A percentile compares a stretch with the other conserved stretches of the same genome.
Conservation (phyloP, 805 yeast genomes). For the Hyphopichia homilentoma region DNA sequence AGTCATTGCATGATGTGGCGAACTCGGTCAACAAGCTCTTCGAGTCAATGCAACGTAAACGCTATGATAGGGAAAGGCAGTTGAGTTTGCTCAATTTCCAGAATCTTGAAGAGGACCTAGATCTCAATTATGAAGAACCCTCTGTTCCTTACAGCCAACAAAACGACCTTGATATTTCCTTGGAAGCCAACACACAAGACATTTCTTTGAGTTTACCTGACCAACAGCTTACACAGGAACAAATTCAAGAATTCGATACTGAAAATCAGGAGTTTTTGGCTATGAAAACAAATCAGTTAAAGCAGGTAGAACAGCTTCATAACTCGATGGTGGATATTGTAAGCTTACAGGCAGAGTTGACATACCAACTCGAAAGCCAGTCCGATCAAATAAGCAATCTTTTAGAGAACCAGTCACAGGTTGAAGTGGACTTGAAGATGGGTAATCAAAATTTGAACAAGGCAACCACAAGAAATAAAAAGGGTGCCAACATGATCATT, state of each 20-base stretch:
- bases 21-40: constrained; percentile 42
- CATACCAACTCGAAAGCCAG: constrained; percentile 69
- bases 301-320: constrained; percentile 58
- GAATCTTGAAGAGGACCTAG: constrained; percentile 34
- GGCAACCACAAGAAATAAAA: constrained; percentile 64
- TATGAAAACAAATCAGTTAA: constrained; percentile 55
- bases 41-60: constrained; percentile 46
- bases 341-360: constrained; percentile 67
- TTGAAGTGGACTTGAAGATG: constrained; percentile 57
- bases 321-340: constrained; percentile 68
- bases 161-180: constrained; percentile 3
- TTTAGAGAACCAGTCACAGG: constrained; percentile 63
- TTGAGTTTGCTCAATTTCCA: constrained; percentile 36
- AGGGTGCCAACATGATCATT: constrained; percentile 34
- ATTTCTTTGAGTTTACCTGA: constrained; percentile 1
- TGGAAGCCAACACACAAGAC: constrained; percentile 9
- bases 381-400: constrained; percentile 63
- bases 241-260: constrained; percentile 50
- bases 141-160: neutral
- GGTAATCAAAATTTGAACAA: constrained; percentile 70
- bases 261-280: constrained; percentile 58
- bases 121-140: constrained; percentile 5
- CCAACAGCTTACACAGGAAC: constrained; percentile 44
- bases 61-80: constrained; percentile 40
- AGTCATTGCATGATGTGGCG: constrained; percentile 44